Conservation (phyloP, 2,329 filamentous ascomycete species). For the Xylaria hypoxylon region DNA sequence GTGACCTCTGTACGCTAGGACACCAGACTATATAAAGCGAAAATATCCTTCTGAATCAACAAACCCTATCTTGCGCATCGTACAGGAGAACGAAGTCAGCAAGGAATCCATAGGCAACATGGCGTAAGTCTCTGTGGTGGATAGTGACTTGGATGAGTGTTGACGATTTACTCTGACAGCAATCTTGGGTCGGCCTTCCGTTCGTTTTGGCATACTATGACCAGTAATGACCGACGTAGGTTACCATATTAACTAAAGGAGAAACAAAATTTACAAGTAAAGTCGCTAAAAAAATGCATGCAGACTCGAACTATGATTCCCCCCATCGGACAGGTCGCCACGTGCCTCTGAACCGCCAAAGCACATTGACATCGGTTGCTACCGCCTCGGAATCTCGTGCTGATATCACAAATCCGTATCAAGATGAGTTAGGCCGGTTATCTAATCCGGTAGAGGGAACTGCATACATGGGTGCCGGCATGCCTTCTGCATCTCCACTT, state of each 20-base stretch:
- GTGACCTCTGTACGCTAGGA: slow-evolving; percentile 7
- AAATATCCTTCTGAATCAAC: slow-evolving; percentile 11
- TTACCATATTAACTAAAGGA: slow-evolving; percentile 39
- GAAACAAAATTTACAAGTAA: slow-evolving; percentile 9
- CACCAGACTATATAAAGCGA: background rate
- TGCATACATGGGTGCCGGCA: slow-evolving; percentile 69
- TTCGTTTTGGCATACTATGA: slow-evolving; percentile 95
- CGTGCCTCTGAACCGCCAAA: slow-evolving; percentile 85
- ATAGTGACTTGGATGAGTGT: slow-evolving; percentile 29
- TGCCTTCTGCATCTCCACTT: slow-evolving; percentile 55
- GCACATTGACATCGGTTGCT: slow-evolving; percentile 86
- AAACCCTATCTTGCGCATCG: background rate
- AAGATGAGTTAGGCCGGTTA: slow-evolving; percentile 73
- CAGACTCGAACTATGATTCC: slow-evolving; percentile 93
- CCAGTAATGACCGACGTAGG: slow-evolving; percentile 76
- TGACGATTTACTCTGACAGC: slow-evolving; percentile 40
- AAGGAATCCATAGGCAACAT: slow-evolving; percentile 38
- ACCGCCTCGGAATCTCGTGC: slow-evolving; percentile 90
- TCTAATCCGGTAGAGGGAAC: slow-evolving; percentile 65
- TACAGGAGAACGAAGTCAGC: slow-evolving; percentile 3
- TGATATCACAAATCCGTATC: slow-evolving; percentile 83
- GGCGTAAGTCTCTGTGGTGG: slow-evolving; percentile 43
- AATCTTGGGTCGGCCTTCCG: slow-evolving; percentile 80
- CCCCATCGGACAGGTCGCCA: slow-evolving; percentile 92
- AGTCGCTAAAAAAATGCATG: slow-evolving; percentile 53